Conservation (phyloP, 2,329 filamentous ascomycete species). For the Fusarium camptoceras region DNA sequence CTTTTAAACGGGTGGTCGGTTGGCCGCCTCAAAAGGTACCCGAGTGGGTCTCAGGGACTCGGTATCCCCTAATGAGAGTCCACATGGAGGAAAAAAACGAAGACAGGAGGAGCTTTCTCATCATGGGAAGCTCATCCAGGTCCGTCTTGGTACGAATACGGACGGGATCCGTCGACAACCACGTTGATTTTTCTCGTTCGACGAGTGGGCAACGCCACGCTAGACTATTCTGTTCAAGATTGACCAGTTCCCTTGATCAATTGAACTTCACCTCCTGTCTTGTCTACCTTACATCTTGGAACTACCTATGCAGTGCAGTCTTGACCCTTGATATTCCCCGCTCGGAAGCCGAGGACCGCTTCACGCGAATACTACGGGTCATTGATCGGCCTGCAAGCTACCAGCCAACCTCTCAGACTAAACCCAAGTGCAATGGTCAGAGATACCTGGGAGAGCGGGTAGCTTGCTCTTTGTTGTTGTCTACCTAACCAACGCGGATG, state of each 20-base stretch:
- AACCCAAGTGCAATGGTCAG: constrained; percentile 9
- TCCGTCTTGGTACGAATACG: constrained; percentile 38
- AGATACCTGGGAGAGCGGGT: neutral
- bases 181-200: constrained; percentile 45
- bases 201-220: constrained; percentile 34
- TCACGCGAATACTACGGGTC: constrained; percentile 29
- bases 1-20: constrained; percentile 27
- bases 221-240: neutral
- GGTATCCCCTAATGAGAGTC: constrained; percentile 16
- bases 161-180: constrained; percentile 23
- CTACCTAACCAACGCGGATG: neutral
- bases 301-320: constrained; percentile 5
- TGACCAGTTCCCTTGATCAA: neutral
- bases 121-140: constrained; percentile 31
- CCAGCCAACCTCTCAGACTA: constrained; percentile 17
- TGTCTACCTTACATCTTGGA: neutral
- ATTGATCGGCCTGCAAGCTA: constrained; percentile 28
- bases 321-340: constrained; percentile 33
- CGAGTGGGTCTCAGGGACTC: constrained; percentile 36
- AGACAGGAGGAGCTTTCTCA: constrained; percentile 34
- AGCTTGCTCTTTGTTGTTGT: neutral
- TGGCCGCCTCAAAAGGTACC: constrained; percentile 25
- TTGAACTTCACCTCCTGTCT: constrained; percentile 2
- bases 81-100: constrained; percentile 21
- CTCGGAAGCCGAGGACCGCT: constrained; percentile 45